Conservation (phyloP, 768 basidiomycete species). For the Phylloporus rhodoxanthus region DNA sequence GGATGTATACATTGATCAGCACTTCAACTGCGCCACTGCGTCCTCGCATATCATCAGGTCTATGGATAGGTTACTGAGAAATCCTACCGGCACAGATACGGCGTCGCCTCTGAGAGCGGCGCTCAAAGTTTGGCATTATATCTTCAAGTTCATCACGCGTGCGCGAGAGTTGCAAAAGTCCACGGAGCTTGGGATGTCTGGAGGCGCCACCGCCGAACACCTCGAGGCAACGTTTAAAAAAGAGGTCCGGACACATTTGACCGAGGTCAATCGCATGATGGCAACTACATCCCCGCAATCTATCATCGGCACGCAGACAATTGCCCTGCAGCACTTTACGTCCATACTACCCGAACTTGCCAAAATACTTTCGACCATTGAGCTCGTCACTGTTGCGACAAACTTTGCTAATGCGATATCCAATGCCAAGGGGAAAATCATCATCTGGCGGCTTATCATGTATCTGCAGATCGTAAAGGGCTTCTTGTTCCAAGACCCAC, state of each 20-base stretch:
- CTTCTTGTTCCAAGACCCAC: constrained; percentile 77
- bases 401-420: constrained; percentile 82
- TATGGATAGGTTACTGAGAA: constrained; percentile 74
- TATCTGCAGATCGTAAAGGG: constrained; percentile 88
- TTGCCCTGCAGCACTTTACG: constrained; percentile 89
- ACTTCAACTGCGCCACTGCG: constrained; percentile 77
- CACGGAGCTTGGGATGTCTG: constrained; percentile 72
- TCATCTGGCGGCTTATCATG: constrained; percentile 92
- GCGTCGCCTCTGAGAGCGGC: constrained; percentile 80
- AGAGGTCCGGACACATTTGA: constrained; percentile 71
- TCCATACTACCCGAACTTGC: constrained; percentile 84
- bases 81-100: constrained; percentile 65
- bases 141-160: constrained; percentile 92
- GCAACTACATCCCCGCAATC: constrained; percentile 64
- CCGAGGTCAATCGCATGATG: constrained; percentile 88
- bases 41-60: constrained; percentile 81
- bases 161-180: constrained; percentile 82
- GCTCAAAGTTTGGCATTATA: constrained; percentile 94
- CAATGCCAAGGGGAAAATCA: constrained; percentile 75
- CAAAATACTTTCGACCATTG: constrained; percentile 72
- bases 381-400: constrained; percentile 82
- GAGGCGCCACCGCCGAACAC: constrained; percentile 79
- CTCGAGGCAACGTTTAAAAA: constrained; percentile 79
- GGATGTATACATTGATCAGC: constrained; percentile 87
- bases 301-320: constrained; percentile 95